Conservation (phyloP, 2,329 filamentous ascomycete species). For the Fusarium aywerte region DNA sequence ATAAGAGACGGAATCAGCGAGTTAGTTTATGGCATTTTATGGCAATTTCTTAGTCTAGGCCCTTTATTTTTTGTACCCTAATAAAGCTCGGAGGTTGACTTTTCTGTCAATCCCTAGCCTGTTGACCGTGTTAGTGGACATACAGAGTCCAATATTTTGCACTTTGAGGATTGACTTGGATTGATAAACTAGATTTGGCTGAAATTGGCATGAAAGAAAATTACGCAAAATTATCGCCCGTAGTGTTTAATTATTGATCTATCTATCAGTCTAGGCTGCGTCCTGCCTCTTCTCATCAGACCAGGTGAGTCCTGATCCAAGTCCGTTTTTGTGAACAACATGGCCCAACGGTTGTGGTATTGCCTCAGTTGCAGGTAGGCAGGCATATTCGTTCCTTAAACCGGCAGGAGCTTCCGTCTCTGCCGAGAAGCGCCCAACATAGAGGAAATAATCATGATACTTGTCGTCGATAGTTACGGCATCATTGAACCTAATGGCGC, state of each 20-base stretch:
- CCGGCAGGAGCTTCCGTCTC: background rate
- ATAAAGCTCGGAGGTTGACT: too few species aligned
- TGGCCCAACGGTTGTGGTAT: background rate
- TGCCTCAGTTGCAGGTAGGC: background rate
- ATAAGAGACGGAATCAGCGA: too few species aligned
- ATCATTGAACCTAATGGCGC: background rate
- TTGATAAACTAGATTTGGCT: background rate
- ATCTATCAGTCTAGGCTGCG: background rate
- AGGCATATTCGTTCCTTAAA: background rate
- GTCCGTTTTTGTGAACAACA: background rate
- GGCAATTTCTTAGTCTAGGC: too few species aligned
- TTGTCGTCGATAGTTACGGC: background rate
- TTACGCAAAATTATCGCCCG: background rate
- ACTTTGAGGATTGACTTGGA: background rate
- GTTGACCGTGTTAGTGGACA: too few species aligned
- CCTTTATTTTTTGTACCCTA: too few species aligned
- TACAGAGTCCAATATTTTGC: background rate
- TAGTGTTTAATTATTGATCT: background rate
- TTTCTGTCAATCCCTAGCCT: too few species aligned
- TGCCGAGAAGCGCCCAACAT: background rate
- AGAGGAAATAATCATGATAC: background rate
- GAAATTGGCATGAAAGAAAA: background rate
- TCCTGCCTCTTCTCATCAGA: background rate
- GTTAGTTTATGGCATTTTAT: too few species aligned
- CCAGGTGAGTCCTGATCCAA: background rate